Percentiles rank a stretch among this genome's conserved stretches.
Evolutionary conservation across 306 rosid species (phyloP).

Genomic region (Leucaena leucocephala): DNA sequence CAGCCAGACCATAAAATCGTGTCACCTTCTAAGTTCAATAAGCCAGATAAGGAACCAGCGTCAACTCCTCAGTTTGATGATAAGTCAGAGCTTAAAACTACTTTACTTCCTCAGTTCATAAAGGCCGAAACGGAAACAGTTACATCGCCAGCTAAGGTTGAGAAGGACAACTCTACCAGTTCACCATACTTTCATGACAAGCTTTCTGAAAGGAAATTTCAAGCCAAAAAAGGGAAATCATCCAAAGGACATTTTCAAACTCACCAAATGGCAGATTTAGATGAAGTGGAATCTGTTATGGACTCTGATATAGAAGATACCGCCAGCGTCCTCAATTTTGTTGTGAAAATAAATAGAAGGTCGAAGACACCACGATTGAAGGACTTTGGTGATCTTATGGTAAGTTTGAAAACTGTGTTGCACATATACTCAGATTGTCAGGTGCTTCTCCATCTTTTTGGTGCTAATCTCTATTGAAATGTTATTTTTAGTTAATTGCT

Average conservation of each 20-base stretch:
- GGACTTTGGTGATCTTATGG: conserved; percentile 38
- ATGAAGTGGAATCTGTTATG: conserved; percentile 38
- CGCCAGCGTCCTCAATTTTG: conserved; percentile 63
- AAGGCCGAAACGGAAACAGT: conserved; percentile 37
- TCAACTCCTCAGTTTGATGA: conserved; percentile 35
- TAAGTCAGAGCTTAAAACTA: conserved; percentile 34
- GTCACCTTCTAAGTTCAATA: conserved; percentile 21
- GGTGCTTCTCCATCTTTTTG: conserved; percentile 16
- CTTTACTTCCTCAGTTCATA: conserved; percentile 34
- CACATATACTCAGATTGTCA: conserved; percentile 3
- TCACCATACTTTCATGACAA: conserved; percentile 30
- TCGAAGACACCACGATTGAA: conserved; percentile 35
- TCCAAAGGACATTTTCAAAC: conserved; percentile 40
- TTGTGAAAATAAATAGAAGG: conserved; percentile 40
- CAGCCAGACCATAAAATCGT: conserved; percentile 39
- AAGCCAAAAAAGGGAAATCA: conserved; percentile 34
- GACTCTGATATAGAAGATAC: conserved; percentile 66
- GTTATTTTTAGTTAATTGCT: conserved; percentile 19
- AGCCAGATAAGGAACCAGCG: conserved; percentile 22
- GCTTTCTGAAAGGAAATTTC: conserved; percentile 35
- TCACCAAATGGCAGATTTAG: conserved; percentile 29
- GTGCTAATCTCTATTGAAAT: not conserved
- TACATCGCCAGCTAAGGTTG: conserved; percentile 24
- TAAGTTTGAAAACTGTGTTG: conserved; percentile 32
- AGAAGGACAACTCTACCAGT: conserved; percentile 32